Conservation (phyloP, 306 rosid species). For the Mucuna pruriens region DNA sequence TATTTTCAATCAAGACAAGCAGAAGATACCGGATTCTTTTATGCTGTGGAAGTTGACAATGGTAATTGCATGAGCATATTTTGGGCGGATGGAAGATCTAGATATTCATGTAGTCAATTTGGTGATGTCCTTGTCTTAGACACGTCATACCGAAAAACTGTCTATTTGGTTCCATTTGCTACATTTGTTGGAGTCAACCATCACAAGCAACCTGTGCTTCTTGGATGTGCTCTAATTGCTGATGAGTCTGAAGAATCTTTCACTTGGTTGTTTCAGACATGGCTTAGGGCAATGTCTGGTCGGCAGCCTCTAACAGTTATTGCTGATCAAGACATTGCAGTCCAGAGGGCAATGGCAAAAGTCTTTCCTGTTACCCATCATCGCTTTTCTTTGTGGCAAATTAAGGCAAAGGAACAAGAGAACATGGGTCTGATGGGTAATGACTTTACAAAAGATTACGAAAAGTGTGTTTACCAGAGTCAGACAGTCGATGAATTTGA, state of each 20-base stretch:
- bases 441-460: conserved; percentile 70
- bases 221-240: conserved; percentile 90
- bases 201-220: conserved; percentile 94
- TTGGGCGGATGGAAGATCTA: conserved; percentile 98
- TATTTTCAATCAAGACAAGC: conserved; percentile 88
- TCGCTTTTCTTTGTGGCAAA: conserved; percentile 91
- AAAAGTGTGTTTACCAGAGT: conserved; percentile 77
- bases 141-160: conserved; percentile 78
- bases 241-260: conserved; percentile 90
- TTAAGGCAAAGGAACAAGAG: conserved; percentile 79
- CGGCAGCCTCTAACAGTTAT: conserved; percentile 76
- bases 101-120: conserved; percentile 91
- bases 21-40: conserved; percentile 94
- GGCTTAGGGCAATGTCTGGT: conserved; percentile 89
- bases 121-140: conserved; percentile 86
- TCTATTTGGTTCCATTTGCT: conserved; percentile 82
- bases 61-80: conserved; percentile 88
- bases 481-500: conserved; percentile 82
- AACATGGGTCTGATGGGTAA: conserved; percentile 62
- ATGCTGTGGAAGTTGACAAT: conserved; percentile 77
- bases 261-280: conserved; percentile 90
- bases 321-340: conserved; percentile 86
- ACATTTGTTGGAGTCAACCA: conserved; percentile 91
- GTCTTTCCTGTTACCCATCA: conserved; percentile 80
- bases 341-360: conserved; percentile 75